Evolutionary conservation across 2,329 filamentous ascomycete species (phyloP).

Genomic region (Paracorniculantispora psalliotae): DNA sequence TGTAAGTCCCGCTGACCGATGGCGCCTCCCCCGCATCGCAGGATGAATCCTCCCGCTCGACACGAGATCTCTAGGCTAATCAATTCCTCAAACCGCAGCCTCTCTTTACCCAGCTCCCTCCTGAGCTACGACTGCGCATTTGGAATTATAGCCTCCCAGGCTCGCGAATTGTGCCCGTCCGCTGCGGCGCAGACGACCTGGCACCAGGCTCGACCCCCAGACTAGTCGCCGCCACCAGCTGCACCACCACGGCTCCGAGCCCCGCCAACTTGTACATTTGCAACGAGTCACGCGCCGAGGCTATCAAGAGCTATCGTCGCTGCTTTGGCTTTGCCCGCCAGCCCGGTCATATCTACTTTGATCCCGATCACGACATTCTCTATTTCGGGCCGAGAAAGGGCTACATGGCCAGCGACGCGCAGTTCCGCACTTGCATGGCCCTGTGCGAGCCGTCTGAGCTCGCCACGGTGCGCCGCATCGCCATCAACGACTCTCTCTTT

Average conservation of each 20-base stretch:
- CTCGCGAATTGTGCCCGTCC: slow-evolving; percentile 39
- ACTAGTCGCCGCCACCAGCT: slow-evolving; percentile 24
- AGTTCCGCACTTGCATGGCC: slow-evolving; percentile 40
- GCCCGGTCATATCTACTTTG: slow-evolving; percentile 39
- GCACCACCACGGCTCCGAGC: slow-evolving; percentile 36
- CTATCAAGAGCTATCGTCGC: slow-evolving; percentile 35
- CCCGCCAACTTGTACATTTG: slow-evolving; percentile 43
- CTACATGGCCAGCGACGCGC: slow-evolving; percentile 40
- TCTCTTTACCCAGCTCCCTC: slow-evolving; percentile 38
- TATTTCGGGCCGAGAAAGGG: slow-evolving; percentile 43
- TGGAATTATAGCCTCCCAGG: slow-evolving; percentile 41
- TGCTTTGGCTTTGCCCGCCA: slow-evolving; percentile 39
- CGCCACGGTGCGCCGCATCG: slow-evolving; percentile 35
- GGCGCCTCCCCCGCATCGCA: background rate
- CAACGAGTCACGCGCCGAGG: slow-evolving; percentile 41
- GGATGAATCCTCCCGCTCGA: background rate
- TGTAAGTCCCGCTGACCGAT: background rate
- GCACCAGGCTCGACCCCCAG: background rate
- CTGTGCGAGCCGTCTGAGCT: slow-evolving; percentile 39
- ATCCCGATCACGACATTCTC: slow-evolving; percentile 37
- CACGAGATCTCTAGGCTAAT: background rate
- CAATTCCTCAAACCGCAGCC: slow-evolving; percentile 25
- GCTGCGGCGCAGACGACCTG: slow-evolving; percentile 27
- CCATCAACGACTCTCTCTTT: slow-evolving; percentile 42
- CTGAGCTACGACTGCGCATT: slow-evolving; percentile 43